Conservation (phyloP, 345 rosid species). For the Lumnitzera racemosa region DNA sequence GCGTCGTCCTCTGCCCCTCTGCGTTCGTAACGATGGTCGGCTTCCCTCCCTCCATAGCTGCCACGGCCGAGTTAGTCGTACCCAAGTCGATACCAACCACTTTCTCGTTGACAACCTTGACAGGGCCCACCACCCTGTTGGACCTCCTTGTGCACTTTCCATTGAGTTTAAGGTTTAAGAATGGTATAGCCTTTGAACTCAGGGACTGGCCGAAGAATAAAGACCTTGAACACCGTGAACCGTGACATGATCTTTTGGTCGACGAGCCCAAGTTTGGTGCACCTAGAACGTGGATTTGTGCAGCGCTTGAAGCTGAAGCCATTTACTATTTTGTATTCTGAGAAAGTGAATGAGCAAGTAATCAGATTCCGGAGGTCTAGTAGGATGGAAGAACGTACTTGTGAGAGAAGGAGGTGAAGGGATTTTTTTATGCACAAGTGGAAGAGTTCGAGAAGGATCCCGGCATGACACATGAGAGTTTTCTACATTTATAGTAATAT, state of each 20-base stretch:
- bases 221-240: background rate
- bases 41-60: conserved; percentile 99
- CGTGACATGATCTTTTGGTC: background rate
- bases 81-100: conserved; percentile 96
- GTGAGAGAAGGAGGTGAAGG: too few relatives aligned
- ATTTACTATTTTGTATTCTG: background rate
- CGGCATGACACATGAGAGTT: too few relatives aligned
- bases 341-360: too few relatives aligned
- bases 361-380: too few relatives aligned
- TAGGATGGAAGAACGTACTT: too few relatives aligned
- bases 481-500: too few relatives aligned
- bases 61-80: conserved; percentile 95
- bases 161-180: conserved; percentile 51
- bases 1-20: conserved; percentile 97
- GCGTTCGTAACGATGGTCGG: conserved; percentile 94
- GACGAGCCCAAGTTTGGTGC: background rate
- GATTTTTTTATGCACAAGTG: too few relatives aligned
- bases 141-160: conserved; percentile 54
- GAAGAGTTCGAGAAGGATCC: too few relatives aligned
- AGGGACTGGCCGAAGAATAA: conserved; percentile 3
- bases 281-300: conserved; percentile 11
- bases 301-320: conserved; percentile 8
- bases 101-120: conserved; percentile 74
- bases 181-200: conserved; percentile 26
- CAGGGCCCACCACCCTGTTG: conserved; percentile 50